phyloP scores from a whole-genome alignment of 1,284 basidiomycete genomes.

The Schizopora paradoxa region DNA sequence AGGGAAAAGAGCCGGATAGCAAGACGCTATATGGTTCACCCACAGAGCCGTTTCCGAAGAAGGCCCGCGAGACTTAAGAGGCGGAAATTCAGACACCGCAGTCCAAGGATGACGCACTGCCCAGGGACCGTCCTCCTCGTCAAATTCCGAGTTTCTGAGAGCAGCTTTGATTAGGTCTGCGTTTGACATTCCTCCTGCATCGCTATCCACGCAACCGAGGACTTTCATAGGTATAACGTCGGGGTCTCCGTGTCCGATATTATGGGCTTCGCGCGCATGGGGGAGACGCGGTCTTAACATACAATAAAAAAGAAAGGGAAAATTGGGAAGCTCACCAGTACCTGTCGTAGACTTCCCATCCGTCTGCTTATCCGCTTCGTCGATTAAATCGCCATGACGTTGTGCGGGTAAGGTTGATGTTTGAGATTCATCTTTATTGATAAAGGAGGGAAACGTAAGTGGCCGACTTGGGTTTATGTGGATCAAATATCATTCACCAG shows the following conservation, averaged over 20 bases:
- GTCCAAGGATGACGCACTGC: background rate
- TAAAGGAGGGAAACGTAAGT: too few relatives aligned
- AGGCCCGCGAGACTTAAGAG: background rate
- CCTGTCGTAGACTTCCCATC: too few relatives aligned
- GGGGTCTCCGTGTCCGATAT: background rate
- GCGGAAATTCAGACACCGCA: constrained; percentile 6
- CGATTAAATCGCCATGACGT: too few relatives aligned
- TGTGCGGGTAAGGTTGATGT: too few relatives aligned
- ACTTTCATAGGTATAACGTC: constrained; percentile 15
- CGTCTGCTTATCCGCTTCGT: too few relatives aligned
- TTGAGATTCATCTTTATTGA: too few relatives aligned
- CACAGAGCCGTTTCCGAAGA: background rate
- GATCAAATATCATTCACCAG: too few relatives aligned
- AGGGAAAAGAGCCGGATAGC: constrained; percentile 17
- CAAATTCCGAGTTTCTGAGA: constrained; percentile 14
- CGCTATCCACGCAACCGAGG: constrained; percentile 22
- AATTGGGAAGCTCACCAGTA: too few relatives aligned
- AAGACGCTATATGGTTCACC: constrained; percentile 2
- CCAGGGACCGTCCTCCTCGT: constrained; percentile 10
- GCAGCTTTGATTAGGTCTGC: constrained; percentile 21
- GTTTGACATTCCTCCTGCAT: constrained; percentile 16
- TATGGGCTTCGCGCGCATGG: too few relatives aligned
- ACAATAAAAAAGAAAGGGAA: too few relatives aligned
- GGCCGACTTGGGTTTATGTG: too few relatives aligned
- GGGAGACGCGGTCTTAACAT: too few relatives aligned